phyloP scores from a whole-genome alignment of 2,329 filamentous ascomycete species.

The Ophiostoma sp. region DNA sequence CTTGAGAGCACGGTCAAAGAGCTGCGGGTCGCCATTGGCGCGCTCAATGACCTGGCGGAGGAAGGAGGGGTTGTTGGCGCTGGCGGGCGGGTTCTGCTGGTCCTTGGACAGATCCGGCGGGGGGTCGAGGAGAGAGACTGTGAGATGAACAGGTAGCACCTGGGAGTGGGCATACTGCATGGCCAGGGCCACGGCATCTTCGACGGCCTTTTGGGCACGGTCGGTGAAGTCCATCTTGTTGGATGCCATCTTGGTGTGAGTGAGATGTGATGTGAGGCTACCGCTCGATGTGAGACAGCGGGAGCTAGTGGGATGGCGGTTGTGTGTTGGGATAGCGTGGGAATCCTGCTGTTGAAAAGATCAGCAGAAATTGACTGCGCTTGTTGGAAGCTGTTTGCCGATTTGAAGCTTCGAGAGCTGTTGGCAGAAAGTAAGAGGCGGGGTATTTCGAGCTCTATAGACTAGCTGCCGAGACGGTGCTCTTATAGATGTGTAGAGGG shows the following conservation, averaged over 20 bases:
- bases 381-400: neutral
- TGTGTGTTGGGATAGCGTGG: neutral
- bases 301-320: neutral
- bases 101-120: conserved; percentile 76
- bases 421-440: neutral
- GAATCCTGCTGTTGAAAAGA: conserved; percentile 15
- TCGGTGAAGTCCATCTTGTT: conserved; percentile 91
- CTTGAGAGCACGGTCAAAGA: conserved; percentile 86
- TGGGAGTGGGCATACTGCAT: conserved; percentile 90
- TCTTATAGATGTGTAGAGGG: neutral
- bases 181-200: conserved; percentile 83
- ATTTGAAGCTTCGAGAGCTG: neutral
- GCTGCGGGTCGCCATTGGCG: conserved; percentile 87
- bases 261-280: conserved; percentile 40
- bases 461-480: neutral
- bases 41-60: conserved; percentile 94
- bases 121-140: conserved; percentile 76
- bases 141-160: conserved; percentile 85
- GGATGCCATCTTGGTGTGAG: conserved; percentile 59
- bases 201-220: conserved; percentile 82
- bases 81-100: conserved; percentile 73
- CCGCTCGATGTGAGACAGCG: neutral
- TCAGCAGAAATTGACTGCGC: neutral
- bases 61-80: conserved; percentile 63
- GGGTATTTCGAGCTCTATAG: neutral